Conservation (phyloP, 2,329 filamentous ascomycete species). For the Pezicula neosporulosa region DNA sequence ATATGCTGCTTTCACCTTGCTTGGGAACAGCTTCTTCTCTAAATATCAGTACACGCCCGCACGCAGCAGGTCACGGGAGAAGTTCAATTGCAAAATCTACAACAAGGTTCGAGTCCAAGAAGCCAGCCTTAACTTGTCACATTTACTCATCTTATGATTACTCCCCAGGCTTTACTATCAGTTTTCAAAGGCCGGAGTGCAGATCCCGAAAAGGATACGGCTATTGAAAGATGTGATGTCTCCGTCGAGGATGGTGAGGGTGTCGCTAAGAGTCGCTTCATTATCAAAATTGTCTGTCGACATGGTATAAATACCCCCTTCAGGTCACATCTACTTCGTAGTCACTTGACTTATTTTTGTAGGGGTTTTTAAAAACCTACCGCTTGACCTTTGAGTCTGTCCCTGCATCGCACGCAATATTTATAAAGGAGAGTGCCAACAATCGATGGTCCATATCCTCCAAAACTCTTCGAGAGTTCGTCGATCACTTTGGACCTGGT, state of each 20-base stretch:
- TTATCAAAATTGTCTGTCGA: conserved; percentile 70
- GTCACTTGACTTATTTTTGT: conserved; percentile 2
- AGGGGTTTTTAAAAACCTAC: conserved; percentile 74
- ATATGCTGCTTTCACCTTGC: conserved; percentile 69
- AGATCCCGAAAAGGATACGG: conserved; percentile 65
- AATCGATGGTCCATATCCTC: conserved; percentile 74
- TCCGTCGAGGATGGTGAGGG: conserved; percentile 68
- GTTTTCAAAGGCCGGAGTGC: conserved; percentile 67
- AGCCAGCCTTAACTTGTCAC: background rate
- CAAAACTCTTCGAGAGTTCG: conserved; percentile 67
- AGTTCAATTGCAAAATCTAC: conserved; percentile 73
- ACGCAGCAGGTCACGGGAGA: conserved; percentile 26
- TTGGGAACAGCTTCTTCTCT: conserved; percentile 67
- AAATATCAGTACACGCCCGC: conserved; percentile 62
- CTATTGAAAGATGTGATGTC: conserved; percentile 73
- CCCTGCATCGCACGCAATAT: conserved; percentile 73
- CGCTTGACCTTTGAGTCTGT: conserved; percentile 71
- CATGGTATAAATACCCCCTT: conserved; percentile 49
- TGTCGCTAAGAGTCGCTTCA: conserved; percentile 65
- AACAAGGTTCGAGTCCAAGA: conserved; percentile 51
- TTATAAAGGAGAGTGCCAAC: conserved; percentile 60
- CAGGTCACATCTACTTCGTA: background rate
- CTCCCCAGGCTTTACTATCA: conserved; percentile 58
- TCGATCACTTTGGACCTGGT: conserved; percentile 77
- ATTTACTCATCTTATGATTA: background rate